phyloP scores from a whole-genome alignment of 345 rosid genomes.

The Noccaea caerulescens region DNA sequence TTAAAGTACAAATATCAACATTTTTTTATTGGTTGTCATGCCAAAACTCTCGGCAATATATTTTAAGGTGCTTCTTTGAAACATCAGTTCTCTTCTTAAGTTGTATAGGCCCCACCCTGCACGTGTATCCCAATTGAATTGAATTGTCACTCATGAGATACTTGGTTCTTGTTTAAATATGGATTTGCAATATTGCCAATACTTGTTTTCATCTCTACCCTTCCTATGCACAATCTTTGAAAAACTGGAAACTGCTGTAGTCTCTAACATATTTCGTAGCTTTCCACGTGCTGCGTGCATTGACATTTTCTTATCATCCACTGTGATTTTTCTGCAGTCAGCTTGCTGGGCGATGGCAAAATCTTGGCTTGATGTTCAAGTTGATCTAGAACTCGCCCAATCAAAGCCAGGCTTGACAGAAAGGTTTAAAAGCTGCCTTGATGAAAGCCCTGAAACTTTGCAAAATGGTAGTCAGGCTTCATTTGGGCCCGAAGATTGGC shows the following conservation, averaged over 20 bases:
- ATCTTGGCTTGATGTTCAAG: slow-evolving; percentile 97
- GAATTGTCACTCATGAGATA: slow-evolving; percentile 17
- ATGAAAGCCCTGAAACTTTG: slow-evolving; percentile 66
- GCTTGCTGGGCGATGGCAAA: slow-evolving; percentile 99
- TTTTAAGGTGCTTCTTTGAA: slow-evolving; percentile 17
- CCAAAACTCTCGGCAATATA: slow-evolving; percentile 1
- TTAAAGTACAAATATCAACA: not conserved
- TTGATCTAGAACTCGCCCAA: slow-evolving; percentile 82
- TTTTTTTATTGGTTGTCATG: slow-evolving; percentile 27
- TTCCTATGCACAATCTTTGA: slow-evolving; percentile 9
- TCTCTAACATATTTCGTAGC: slow-evolving; percentile 5
- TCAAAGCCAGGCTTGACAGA: slow-evolving; percentile 70
- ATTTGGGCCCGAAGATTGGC: slow-evolving; percentile 85
- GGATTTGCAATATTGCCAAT: not conserved
- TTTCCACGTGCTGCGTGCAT: slow-evolving; percentile 1
- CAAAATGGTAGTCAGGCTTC: slow-evolving; percentile 54
- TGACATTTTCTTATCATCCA: slow-evolving; percentile 14
- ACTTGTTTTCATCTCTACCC: not conserved
- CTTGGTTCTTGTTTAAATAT: slow-evolving; percentile 21
- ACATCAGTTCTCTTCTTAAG: not conserved
- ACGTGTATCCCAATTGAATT: slow-evolving; percentile 9
- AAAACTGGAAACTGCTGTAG: not conserved
- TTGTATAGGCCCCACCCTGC: slow-evolving; percentile 18
- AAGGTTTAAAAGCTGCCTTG: slow-evolving; percentile 62
- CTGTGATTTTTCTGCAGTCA: slow-evolving; percentile 59